A percentile compares a stretch with the other conserved stretches of the same genome.
Evolutionary conservation across 225 moss, liverwort and hornwort genomes (phyloP).

Genomic region (Physcomitrium patens): DNA sequence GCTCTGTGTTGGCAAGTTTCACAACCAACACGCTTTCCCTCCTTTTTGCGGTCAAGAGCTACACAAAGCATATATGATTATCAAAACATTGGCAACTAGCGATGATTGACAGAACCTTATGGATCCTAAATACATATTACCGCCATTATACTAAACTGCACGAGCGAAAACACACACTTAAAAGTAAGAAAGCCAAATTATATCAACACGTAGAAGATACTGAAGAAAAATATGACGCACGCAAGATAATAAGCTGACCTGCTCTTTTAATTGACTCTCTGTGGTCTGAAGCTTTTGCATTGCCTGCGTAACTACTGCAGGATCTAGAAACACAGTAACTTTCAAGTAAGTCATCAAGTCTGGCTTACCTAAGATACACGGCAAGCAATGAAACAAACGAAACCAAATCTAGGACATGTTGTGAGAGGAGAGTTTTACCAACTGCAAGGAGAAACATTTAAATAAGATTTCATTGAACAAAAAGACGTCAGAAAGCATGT

Average conservation of each 20-base stretch:
- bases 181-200: neutral
- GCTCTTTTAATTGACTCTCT: conserved; percentile 76
- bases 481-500: neutral
- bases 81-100: conserved; percentile 19
- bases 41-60: conserved; percentile 81
- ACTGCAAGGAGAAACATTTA: neutral
- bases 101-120: conserved; percentile 5
- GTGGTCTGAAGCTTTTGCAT: conserved; percentile 77
- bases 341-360: conserved; percentile 15
- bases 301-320: conserved; percentile 66
- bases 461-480: neutral
- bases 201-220: conserved; percentile 5
- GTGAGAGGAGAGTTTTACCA: neutral
- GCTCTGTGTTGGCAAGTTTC: conserved; percentile 81
- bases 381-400: neutral
- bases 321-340: conserved; percentile 55
- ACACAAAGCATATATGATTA: conserved; percentile 18
- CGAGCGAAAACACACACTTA: conserved; percentile 1
- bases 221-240: neutral
- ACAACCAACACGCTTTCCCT: conserved; percentile 87
- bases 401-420: neutral
- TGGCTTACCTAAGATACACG: conserved; percentile 1
- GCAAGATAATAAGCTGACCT: conserved; percentile 50
- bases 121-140: conserved; percentile 5
- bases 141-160: conserved; percentile 5